Evolutionary conservation across 2,329 filamentous ascomycete species (phyloP).

Genomic region (Orbilia quercus): DNA sequence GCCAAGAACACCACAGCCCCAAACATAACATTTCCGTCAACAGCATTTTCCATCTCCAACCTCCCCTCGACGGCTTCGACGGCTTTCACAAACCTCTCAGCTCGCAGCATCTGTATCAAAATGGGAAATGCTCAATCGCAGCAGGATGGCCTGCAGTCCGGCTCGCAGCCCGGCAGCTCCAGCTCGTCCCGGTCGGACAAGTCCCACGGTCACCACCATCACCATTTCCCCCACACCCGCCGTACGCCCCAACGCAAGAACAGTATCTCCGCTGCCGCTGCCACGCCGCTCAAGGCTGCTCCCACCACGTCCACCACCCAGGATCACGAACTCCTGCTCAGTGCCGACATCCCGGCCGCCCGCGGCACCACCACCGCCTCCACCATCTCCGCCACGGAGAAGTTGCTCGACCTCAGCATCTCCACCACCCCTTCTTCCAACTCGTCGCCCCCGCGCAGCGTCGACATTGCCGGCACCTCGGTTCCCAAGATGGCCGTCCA

Average conservation of each 20-base stretch:
- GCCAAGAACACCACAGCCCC: not conserved
- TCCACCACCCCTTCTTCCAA: constrained; percentile 44
- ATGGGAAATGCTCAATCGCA: constrained; percentile 55
- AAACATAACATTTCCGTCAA: not conserved
- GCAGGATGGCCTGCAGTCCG: constrained; percentile 47
- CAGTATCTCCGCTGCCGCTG: constrained; percentile 46
- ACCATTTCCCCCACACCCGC: constrained; percentile 37
- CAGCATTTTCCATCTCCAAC: constrained; percentile 2
- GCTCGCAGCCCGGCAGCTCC: constrained; percentile 30
- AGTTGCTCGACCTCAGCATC: constrained; percentile 50
- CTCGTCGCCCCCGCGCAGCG: constrained; percentile 33
- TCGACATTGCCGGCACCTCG: constrained; percentile 37
- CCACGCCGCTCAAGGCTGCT: constrained; percentile 51
- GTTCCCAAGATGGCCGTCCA: constrained; percentile 50
- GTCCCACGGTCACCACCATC: constrained; percentile 44
- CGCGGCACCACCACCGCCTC: constrained; percentile 34
- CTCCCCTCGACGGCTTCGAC: not conserved
- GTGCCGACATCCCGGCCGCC: constrained; percentile 23
- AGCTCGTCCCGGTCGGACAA: constrained; percentile 29
- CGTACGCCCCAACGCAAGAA: constrained; percentile 54
- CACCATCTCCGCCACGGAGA: constrained; percentile 43
- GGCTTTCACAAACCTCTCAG: not conserved
- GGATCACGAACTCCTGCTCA: constrained; percentile 48
- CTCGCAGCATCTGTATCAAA: constrained; percentile 3
- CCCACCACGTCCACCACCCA: constrained; percentile 53